Percentiles rank a stretch among this genome's conserved stretches.
Conservation (phyloP, 345 rosid genomes). For the Isatis tinctoria region DNA sequence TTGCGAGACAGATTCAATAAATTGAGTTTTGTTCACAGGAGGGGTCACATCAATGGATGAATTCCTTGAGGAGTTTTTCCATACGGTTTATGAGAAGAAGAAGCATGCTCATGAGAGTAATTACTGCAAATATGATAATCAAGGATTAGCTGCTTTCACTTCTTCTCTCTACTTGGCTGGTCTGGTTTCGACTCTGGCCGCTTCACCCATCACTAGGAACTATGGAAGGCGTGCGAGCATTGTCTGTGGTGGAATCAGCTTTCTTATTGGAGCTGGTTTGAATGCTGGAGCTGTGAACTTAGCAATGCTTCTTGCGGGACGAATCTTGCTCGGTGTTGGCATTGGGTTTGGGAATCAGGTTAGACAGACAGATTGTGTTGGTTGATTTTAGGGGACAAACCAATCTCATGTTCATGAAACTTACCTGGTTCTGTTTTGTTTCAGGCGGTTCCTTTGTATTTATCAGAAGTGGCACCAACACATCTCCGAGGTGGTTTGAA, state of each 20-base stretch:
- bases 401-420: background rate
- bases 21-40: slow-evolving; percentile 40
- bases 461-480: slow-evolving; percentile 93
- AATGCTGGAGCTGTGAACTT: slow-evolving; percentile 70
- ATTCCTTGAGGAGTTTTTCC: slow-evolving; percentile 75
- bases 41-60: slow-evolving; percentile 89
- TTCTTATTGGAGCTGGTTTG: slow-evolving; percentile 62
- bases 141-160: slow-evolving; percentile 80
- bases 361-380: background rate
- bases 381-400: background rate
- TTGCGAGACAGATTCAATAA: background rate
- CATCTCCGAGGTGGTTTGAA: slow-evolving; percentile 90
- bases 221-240: slow-evolving; percentile 85
- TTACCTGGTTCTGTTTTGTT: background rate
- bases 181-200: slow-evolving; percentile 69
- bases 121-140: slow-evolving; percentile 85
- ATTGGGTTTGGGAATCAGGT: slow-evolving; percentile 99
- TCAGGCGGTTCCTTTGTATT: slow-evolving; percentile 80
- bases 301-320: slow-evolving; percentile 73
- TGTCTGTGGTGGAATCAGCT: slow-evolving; percentile 78
- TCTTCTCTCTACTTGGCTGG: slow-evolving; percentile 94
- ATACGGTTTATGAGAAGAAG: slow-evolving; percentile 54
- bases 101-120: slow-evolving; percentile 76
- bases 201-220: slow-evolving; percentile 68
- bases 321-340: slow-evolving; percentile 89